phyloP scores from a whole-genome alignment of 495 filamentous ascomycete species.

The Trichocladium antarcticum region DNA sequence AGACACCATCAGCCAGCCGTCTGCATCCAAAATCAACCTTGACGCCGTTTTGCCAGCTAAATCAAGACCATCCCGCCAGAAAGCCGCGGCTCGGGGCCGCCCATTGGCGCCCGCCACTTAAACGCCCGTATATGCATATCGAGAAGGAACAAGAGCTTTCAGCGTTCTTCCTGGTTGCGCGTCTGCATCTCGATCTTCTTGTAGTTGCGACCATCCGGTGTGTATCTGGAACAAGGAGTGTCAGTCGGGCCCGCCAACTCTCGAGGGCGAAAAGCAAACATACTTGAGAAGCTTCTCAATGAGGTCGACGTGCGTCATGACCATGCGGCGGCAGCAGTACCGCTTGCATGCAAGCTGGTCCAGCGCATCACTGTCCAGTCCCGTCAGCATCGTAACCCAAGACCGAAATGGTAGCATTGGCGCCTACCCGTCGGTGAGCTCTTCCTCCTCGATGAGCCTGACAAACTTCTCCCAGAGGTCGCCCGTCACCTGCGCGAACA shows the following conservation, averaged over 20 bases:
- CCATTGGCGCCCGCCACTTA: background rate
- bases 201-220: constrained; percentile 42
- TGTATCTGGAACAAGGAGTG: constrained; percentile 29
- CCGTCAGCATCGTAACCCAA: background rate
- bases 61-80: background rate
- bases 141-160: background rate
- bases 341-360: constrained; percentile 84
- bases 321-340: constrained; percentile 96
- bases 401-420: background rate
- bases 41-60: constrained; percentile 6
- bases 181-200: constrained; percentile 36
- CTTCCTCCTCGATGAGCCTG: constrained; percentile 67
- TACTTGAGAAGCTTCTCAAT: constrained; percentile 98
- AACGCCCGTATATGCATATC: constrained; percentile 9
- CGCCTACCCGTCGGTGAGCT: constrained; percentile 63
- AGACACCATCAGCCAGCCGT: background rate
- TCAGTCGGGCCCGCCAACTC: constrained; percentile 1
- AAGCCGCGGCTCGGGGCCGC: background rate
- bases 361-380: constrained; percentile 60
- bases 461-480: constrained; percentile 96
- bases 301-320: constrained; percentile 99
- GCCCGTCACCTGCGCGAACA: constrained; percentile 69
- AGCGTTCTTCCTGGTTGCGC: background rate
- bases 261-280: constrained; percentile 12
- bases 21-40: constrained; percentile 8